phyloP scores from a whole-genome alignment of 192 early-diverging fungal genomes.

The Coemansia pectinata region DNA sequence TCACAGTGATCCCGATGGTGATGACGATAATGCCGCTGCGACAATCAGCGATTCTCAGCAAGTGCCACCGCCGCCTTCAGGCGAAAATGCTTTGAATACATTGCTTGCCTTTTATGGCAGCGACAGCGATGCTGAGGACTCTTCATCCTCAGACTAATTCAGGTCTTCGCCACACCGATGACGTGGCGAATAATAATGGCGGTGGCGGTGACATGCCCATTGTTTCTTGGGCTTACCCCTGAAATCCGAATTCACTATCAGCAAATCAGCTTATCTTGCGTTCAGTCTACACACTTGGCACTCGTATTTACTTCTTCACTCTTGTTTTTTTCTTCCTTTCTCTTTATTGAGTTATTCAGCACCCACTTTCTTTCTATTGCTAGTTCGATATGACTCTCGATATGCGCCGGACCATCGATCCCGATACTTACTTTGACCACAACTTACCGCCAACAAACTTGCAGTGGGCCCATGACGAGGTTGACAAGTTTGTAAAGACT shows the following conservation, averaged over 20 bases:
- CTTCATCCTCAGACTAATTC: not conserved
- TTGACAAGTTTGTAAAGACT: constrained; percentile 60
- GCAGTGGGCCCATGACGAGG: constrained; percentile 57
- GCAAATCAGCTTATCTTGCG: not conserved
- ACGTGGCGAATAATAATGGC: not conserved
- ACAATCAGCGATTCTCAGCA: not conserved
- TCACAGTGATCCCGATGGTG: not conserved
- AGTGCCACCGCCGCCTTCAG: not conserved
- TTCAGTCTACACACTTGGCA: too few relatives aligned
- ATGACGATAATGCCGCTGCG: not conserved
- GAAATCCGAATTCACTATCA: not conserved
- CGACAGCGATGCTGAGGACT: constrained; percentile 6
- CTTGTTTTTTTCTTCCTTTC: not conserved
- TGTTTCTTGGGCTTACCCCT: too few relatives aligned
- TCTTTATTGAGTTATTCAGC: not conserved
- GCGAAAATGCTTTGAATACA: not conserved
- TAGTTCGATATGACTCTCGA: not conserved
- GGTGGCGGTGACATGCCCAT: too few relatives aligned
- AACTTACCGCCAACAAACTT: constrained; percentile 68
- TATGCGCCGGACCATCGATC: constrained; percentile 56
- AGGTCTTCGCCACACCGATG: not conserved
- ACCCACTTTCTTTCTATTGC: not conserved
- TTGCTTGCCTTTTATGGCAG: constrained; percentile 27
- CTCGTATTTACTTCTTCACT: not conserved
- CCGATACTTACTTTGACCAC: constrained; percentile 76